Conservation (phyloP, 1,139 yeast species). For the Kurtzmaniella quercitrusa region DNA sequence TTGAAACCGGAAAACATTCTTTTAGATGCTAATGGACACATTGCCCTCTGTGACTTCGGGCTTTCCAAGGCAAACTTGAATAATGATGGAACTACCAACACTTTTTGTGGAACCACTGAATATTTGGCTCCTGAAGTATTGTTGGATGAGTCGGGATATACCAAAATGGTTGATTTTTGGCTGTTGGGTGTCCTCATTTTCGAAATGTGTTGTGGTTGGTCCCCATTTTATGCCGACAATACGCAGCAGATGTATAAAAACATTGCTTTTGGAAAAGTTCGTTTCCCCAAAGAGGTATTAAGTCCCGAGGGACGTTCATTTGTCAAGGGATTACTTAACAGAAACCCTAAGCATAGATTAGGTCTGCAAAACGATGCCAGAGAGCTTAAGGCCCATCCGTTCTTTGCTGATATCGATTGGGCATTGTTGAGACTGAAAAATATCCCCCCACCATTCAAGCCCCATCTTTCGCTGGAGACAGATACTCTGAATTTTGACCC, state of each 20-base stretch:
- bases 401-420: constrained; percentile 91
- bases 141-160: constrained; percentile 78
- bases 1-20: constrained; percentile 92
- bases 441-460: constrained; percentile 97
- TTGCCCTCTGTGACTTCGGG: constrained; percentile 95
- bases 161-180: constrained; percentile 88
- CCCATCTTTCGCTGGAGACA: constrained; percentile 83
- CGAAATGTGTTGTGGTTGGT: constrained; percentile 98
- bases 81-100: constrained; percentile 88
- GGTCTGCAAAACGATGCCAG: constrained; percentile 91
- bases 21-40: constrained; percentile 94
- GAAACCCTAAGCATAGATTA: constrained; percentile 91
- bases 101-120: constrained; percentile 97
- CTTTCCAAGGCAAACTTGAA: constrained; percentile 87
- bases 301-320: constrained; percentile 90
- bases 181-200: constrained; percentile 75
- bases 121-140: constrained; percentile 79
- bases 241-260: constrained; percentile 98
- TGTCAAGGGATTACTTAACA: constrained; percentile 87
- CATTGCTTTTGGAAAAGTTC: constrained; percentile 95
- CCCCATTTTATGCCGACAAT: constrained; percentile 97
- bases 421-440: constrained; percentile 67
- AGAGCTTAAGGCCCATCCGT: constrained; percentile 86
- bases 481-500: constrained; percentile 97
- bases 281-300: constrained; percentile 92